Conservation (phyloP, 768 basidiomycete species). For the Leccinum incarnatum region DNA sequence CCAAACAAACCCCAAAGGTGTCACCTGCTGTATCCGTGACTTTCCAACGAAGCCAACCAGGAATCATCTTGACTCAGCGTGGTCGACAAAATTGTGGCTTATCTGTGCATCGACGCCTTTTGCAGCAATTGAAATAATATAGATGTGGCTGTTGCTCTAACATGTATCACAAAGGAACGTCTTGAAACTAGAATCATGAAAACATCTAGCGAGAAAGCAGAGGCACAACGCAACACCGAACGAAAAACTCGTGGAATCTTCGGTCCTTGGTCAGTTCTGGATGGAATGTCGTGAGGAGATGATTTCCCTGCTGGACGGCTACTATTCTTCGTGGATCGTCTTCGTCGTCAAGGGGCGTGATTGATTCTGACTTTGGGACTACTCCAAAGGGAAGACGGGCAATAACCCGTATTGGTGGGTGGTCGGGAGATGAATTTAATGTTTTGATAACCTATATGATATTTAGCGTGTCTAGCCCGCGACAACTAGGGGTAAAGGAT, state of each 20-base stretch:
- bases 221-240: slow-evolving; percentile 65
- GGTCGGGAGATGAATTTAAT: slow-evolving; percentile 44
- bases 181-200: background rate
- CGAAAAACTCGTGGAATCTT: slow-evolving; percentile 91
- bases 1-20: background rate
- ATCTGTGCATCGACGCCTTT: background rate
- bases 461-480: background rate
- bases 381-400: slow-evolving; percentile 61
- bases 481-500: background rate
- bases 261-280: slow-evolving; percentile 87
- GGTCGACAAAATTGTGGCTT: background rate
- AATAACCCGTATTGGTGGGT: slow-evolving; percentile 64
- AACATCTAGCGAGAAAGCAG: slow-evolving; percentile 8
- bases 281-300: slow-evolving; percentile 90
- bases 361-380: slow-evolving; percentile 37
- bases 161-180: background rate
- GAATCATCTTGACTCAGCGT: background rate
- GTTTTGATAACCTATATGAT: slow-evolving; percentile 58
- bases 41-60: too few species aligned
- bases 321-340: slow-evolving; percentile 70
- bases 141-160: background rate
- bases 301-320: slow-evolving; percentile 78
- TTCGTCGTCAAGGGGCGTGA: slow-evolving; percentile 39
- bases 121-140: background rate
- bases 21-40: too few species aligned